Evolutionary conservation across 1,139 yeast genomes (phyloP), one percentile per base, ranked within the genome.

Genomic region (Ogataea hybrid): DNA sequence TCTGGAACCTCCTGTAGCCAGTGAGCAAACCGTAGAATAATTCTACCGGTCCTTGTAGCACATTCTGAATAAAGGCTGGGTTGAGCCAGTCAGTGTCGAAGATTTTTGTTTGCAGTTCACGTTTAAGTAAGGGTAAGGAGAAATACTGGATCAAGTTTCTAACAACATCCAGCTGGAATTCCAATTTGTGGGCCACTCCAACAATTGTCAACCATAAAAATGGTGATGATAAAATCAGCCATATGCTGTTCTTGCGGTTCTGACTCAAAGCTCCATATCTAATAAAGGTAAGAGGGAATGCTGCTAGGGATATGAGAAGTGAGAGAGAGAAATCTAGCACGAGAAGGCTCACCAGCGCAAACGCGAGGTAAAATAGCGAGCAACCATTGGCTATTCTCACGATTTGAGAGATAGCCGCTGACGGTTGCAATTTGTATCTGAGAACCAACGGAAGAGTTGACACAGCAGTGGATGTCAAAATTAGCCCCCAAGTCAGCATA

Each of bases 271-370:
- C 54, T 3, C 73, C 64, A 6, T 78, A 77, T 23, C 74, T 73
- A 9, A 86, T 67, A 58, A 84, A 78, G 0, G 86, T 79, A 57
- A 90, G 67, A 3, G 97, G 96, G 27, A 82, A 66, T 1, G 87
- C 77, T 23, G 78, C 63, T 1, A 86, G 45, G 0, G 95, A 94
- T 45, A 90, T 69, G 4, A 72, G 61, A 41, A 87, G 71, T 0
- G 97, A 87, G 49, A 92, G 70, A 2, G 97, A 73, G 63, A 90
- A 92, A 63, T 92, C 90, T 30, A 90, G 76, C 53, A 89, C 88
- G 42, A 94, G 70, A 31, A 89, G 67, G 0, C 95, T 81, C 9
- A 88, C 79, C 33, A 89, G 71, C 28, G 82, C 70, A 59, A 88
- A 71, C 27, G 95, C 81, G 44, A 84, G 73, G 49, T 77, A 75